Conservation (phyloP, 2,329 filamentous ascomycete genomes). For the Gnomoniopsis smithogilvyi region DNA sequence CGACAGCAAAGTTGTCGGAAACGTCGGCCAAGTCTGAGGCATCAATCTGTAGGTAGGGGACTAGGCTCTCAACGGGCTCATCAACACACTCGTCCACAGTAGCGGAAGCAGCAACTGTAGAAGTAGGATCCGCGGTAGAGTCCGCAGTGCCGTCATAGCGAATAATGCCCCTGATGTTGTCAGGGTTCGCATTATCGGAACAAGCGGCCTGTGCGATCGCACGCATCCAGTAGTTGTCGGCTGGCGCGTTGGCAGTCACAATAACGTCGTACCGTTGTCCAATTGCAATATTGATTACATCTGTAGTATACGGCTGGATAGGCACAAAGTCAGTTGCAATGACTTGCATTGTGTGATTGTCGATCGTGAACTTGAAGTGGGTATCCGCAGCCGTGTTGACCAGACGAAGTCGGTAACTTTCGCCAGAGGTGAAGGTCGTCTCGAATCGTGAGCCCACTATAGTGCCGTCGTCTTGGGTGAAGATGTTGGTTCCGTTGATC, state of each 20-base stretch:
- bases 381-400: slow-evolving; percentile 34
- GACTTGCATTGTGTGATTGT: slow-evolving; percentile 44
- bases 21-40: background rate
- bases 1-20: background rate
- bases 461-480: slow-evolving; percentile 46
- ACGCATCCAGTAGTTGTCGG: slow-evolving; percentile 24
- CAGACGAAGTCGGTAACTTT: background rate
- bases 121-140: slow-evolving; percentile 26
- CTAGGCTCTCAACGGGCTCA: slow-evolving; percentile 8
- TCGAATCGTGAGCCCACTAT: slow-evolving; percentile 23
- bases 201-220: slow-evolving; percentile 17
- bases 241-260: slow-evolving; percentile 30
- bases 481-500: slow-evolving; percentile 24
- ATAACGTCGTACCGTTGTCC: slow-evolving; percentile 38
- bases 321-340: slow-evolving; percentile 47
- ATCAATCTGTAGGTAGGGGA: slow-evolving; percentile 15
- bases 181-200: slow-evolving; percentile 13
- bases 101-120: slow-evolving; percentile 7
- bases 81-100: slow-evolving; percentile 17
- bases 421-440: slow-evolving; percentile 22
- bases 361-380: slow-evolving; percentile 41
- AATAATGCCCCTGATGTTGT: slow-evolving; percentile 23
- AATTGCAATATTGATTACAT: slow-evolving; percentile 41
- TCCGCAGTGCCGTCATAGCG: slow-evolving; percentile 24
- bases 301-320: slow-evolving; percentile 44